These are phyloP conservation scores for Pleurotus tuber-regium DNA, from an alignment of 768 basidiomycete genomes.

Conservation along the genomic window DNA sequence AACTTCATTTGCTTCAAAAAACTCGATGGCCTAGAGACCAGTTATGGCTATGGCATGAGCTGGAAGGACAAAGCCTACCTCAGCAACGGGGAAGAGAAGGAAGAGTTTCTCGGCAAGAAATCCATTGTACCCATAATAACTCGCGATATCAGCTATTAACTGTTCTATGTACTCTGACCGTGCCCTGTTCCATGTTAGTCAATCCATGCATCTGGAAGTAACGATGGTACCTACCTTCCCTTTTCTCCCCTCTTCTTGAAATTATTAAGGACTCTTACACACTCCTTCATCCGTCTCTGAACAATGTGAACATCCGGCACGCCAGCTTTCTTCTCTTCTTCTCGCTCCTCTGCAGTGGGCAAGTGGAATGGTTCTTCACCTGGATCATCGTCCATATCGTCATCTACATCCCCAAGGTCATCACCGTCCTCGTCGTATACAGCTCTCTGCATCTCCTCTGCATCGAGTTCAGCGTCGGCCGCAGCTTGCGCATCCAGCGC, in stretches of 20 bases:
- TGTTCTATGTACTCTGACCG: slow-evolving; percentile 90
- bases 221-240: slow-evolving; percentile 53
- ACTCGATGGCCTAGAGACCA: slow-evolving; percentile 81
- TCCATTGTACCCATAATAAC: slow-evolving; percentile 97
- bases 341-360: slow-evolving; percentile 69
- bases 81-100: slow-evolving; percentile 87
- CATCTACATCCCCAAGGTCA: slow-evolving; percentile 45
- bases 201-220: slow-evolving; percentile 10
- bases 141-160: slow-evolving; percentile 84
- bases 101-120: slow-evolving; percentile 95
- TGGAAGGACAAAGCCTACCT: slow-evolving; percentile 50
- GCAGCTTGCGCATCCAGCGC: slow-evolving; percentile 69
- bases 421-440: slow-evolving; percentile 48
- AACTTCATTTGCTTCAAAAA: slow-evolving; percentile 97
- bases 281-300: slow-evolving; percentile 77
- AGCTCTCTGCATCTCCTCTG: slow-evolving; percentile 60
- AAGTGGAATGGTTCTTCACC: slow-evolving; percentile 56
- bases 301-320: slow-evolving; percentile 74
- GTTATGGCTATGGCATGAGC: slow-evolving; percentile 8
- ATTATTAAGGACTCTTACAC: slow-evolving; percentile 67
- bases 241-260: slow-evolving; percentile 67
- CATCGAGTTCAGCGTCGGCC: slow-evolving; percentile 67
- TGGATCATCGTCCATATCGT: slow-evolving; percentile 34
- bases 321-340: slow-evolving; percentile 65
- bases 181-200: slow-evolving; percentile 46